Evolutionary conservation across 495 filamentous ascomycete genomes (phyloP).

Genomic region (Durotheca rogersii): DNA sequence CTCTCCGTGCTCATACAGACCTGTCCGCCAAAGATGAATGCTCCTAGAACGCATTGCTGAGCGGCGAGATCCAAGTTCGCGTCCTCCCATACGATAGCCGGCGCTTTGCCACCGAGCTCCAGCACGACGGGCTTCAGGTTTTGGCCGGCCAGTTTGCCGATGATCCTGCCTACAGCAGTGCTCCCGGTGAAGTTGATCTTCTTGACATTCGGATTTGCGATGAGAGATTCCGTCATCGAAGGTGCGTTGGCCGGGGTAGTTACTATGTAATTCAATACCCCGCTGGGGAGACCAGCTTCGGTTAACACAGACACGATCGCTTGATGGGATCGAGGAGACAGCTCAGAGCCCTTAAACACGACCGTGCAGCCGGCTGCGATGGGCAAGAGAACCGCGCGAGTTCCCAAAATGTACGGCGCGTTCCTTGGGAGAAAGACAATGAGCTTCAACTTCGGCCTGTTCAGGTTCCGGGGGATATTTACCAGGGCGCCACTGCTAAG

Average conservation of each 20-base stretch:
- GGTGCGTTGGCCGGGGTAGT: conserved; percentile 54
- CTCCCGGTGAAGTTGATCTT: conserved; percentile 72
- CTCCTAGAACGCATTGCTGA: conserved; percentile 48
- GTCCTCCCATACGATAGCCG: conserved; percentile 65
- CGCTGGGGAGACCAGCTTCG: conserved; percentile 69
- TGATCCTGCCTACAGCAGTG: conserved; percentile 58
- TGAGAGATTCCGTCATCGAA: conserved; percentile 56
- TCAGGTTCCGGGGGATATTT: conserved; percentile 18
- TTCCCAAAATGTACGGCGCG: conserved; percentile 68
- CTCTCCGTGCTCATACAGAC: conserved; percentile 89
- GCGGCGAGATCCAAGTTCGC: conserved; percentile 63
- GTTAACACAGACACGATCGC: conserved; percentile 67
- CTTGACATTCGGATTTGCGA: conserved; percentile 54
- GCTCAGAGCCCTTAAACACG: conserved; percentile 76
- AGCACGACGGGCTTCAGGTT: conserved; percentile 67
- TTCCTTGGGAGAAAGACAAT: conserved; percentile 62
- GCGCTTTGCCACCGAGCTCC: conserved; percentile 70
- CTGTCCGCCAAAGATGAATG: conserved; percentile 68
- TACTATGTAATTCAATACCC: conserved; percentile 60
- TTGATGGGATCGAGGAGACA: conserved; percentile 73
- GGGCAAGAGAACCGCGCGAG: conserved; percentile 69
- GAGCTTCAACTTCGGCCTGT: conserved; percentile 23
- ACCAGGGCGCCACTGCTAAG: conserved; percentile 84
- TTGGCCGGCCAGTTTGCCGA: conserved; percentile 59
- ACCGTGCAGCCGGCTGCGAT: conserved; percentile 79